These are phyloP conservation scores for Tetrapisispora phaffii DNA, from an alignment of 805 yeast species.

Conservation along the genomic window DNA sequence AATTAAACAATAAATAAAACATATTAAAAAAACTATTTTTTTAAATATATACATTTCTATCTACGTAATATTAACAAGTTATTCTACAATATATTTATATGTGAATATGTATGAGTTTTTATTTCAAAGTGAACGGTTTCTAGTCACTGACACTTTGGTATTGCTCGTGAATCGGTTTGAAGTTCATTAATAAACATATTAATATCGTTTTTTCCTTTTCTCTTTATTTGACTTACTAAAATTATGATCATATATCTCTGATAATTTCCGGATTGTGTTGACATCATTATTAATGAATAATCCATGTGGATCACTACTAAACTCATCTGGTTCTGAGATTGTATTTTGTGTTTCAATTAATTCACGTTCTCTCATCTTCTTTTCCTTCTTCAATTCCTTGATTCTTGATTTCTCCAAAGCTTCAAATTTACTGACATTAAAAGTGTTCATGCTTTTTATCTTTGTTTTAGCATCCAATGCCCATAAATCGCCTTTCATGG, in stretches of 20 bases:
- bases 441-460: constrained; percentile 22
- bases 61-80: not conserved
- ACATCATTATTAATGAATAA: not conserved
- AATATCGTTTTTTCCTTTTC: not conserved
- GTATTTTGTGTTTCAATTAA: not conserved
- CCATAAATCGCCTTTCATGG: constrained; percentile 83
- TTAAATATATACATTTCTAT: not conserved
- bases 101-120: too few relatives aligned
- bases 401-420: constrained; percentile 17
- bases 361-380: not conserved
- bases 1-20: constrained; percentile 2
- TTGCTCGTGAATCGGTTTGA: too few relatives aligned
- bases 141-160: too few relatives aligned
- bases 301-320: not conserved
- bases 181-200: too few relatives aligned
- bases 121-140: too few relatives aligned
- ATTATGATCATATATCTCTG: constrained; percentile 1
- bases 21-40: not conserved
- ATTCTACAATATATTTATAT: too few relatives aligned
- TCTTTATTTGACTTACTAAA: not conserved
- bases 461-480: constrained; percentile 54
- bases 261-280: not conserved
- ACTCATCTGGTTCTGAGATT: not conserved
- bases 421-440: constrained; percentile 21
- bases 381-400: constrained; percentile 12